Conservation (phyloP, 2,329 filamentous ascomycete species). For the Zymoseptoria brevis region DNA sequence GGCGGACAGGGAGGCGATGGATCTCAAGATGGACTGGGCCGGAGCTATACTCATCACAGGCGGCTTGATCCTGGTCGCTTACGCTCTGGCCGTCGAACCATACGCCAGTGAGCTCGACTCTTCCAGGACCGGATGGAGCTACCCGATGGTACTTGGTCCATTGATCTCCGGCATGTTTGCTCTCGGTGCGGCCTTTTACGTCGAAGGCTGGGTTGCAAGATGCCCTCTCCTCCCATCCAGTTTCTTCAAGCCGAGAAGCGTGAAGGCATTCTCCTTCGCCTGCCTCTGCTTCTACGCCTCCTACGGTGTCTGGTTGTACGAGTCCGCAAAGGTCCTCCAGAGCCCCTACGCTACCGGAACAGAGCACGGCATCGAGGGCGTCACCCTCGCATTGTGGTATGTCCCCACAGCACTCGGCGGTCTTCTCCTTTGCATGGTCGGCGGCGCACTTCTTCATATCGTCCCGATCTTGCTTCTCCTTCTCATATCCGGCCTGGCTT, state of each 20-base stretch:
- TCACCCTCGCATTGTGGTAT: constrained; percentile 29
- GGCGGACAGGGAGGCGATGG: constrained; percentile 24
- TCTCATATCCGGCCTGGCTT: constrained; percentile 26
- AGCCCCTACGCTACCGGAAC: constrained; percentile 13
- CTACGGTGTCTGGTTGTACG: constrained; percentile 29
- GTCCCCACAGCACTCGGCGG: constrained; percentile 29
- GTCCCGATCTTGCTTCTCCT: constrained; percentile 25
- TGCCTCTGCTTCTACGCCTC: constrained; percentile 32
- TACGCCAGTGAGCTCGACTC: constrained; percentile 15
- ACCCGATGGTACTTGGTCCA: constrained; percentile 24
- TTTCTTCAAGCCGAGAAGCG: constrained; percentile 28
- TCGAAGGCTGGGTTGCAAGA: constrained; percentile 28
- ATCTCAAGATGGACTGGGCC: constrained; percentile 32
- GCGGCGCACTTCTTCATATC: constrained; percentile 25
- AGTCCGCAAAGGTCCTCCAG: constrained; percentile 23
- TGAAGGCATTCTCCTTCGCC: constrained; percentile 27
- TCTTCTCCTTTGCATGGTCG: constrained; percentile 26
- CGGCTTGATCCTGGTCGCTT: constrained; percentile 29
- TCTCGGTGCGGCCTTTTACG: constrained; percentile 24
- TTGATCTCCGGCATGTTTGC: constrained; percentile 22
- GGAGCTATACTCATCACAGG: constrained; percentile 28
- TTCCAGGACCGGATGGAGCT: constrained; percentile 18
- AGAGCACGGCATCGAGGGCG: constrained; percentile 18
- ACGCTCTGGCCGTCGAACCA: constrained; percentile 29
- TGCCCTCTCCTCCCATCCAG: constrained; percentile 30